Evolutionary conservation across 192 early-diverging fungal genomes (phyloP), one percentile per base, ranked within the genome.

Genomic region (Podila verticillata): DNA sequence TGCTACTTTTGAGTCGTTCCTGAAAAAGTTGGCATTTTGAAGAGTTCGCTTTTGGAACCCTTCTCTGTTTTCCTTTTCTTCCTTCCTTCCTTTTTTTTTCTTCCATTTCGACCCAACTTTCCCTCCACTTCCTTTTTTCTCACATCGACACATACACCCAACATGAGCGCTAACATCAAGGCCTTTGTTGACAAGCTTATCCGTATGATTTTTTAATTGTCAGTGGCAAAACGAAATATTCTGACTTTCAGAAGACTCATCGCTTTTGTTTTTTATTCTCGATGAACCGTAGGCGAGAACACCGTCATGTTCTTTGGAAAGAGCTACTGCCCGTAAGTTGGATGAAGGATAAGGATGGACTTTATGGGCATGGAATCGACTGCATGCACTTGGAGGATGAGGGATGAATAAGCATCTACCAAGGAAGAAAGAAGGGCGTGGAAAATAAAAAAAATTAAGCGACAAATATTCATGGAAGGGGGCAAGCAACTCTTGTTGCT

Each of bases 271-370:
- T n/a, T 22, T 34, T 63, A 57, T 44, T 59, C 15, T 44, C 22
- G 9, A 22, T 47, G 7, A n/a, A 36, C 30, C 13, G 13, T 57
- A 80, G 77, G 77, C 32, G 77, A 80, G 66, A 80, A 80, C 66
- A 80, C 58, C 30, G 66, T 80, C 59, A 80, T 80, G 77, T 72
- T 80, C 65, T 80, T 80, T 65, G 77, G 70, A 64, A 80, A 80
- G 66, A 80, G 77, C 66, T 80, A 80, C 17, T 80, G 77, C 48
- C 77, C 77, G 77, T 80, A 64, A 72, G 77, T 65, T 60, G 8
- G 19, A 13, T 49, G 34, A 13, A 32, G 32, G 35, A n/a, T 44
- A 4, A 30, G 17, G 31, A 51, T 28, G 64, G 12, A n/a, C n/a
- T n/a, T n/a, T n/a, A n/a, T n/a, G n/a, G n/a, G n/a, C n/a, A n/a